Evolutionary conservation across 1,284 basidiomycete genomes (phyloP).

Genomic region (Trametes versicolor): DNA sequence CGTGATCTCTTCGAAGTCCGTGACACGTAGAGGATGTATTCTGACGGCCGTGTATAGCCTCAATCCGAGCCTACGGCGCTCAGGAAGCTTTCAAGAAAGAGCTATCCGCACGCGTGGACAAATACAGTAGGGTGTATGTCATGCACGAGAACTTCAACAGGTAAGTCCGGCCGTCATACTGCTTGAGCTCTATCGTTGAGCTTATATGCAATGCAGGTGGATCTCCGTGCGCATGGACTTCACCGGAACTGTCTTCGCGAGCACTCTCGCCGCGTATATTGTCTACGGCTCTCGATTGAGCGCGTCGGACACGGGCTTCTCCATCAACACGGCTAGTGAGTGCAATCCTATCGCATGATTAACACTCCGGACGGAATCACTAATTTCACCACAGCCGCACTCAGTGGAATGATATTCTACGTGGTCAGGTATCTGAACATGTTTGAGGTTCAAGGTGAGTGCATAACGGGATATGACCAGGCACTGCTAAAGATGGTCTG

Average conservation of each 20-base stretch:
- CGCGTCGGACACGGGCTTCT: constrained; percentile 58
- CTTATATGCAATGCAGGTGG: constrained; percentile 24
- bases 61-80: constrained; percentile 70
- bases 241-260: constrained; percentile 59
- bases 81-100: constrained; percentile 57
- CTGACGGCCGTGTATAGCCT: constrained; percentile 49
- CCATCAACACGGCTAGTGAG: constrained; percentile 58
- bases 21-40: no score
- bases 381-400: constrained; percentile 49
- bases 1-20: constrained; percentile 32
- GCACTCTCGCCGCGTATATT: constrained; percentile 61
- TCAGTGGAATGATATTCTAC: constrained; percentile 61
- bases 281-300: constrained; percentile 53
- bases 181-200: no score
- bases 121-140: constrained; percentile 55
- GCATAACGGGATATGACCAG: background rate
- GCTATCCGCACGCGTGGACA: constrained; percentile 57
- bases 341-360: background rate
- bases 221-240: constrained; percentile 49
- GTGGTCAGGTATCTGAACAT: constrained; percentile 63
- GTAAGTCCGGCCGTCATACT: constrained; percentile 35
- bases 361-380: background rate
- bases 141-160: constrained; percentile 65
- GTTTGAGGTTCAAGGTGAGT: constrained; percentile 57
- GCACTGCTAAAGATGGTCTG: background rate